Evolutionary conservation across 2,329 filamentous ascomycete genomes (phyloP).

Genomic region (Talaromyces sp.): DNA sequence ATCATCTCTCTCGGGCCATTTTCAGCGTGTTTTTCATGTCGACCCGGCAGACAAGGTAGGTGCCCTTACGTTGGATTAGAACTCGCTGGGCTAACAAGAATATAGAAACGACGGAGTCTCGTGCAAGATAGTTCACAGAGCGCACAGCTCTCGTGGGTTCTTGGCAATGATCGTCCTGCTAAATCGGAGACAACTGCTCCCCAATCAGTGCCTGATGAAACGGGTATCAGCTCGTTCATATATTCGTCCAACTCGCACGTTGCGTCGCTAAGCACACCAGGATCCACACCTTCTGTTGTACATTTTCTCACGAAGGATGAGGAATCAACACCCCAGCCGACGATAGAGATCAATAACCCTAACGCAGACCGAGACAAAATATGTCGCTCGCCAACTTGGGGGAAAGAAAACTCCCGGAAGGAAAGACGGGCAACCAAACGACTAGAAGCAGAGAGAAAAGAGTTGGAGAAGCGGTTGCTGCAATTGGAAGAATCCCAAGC

Average conservation of each 20-base stretch:
- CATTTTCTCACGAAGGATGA: constrained; percentile 9
- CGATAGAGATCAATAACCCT: constrained; percentile 5
- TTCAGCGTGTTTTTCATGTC: constrained; percentile 22
- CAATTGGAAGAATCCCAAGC: constrained; percentile 24
- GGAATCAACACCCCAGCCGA: constrained; percentile 7
- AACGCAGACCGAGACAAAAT: constrained; percentile 14
- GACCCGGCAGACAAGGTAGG: constrained; percentile 22
- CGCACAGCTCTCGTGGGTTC: background rate
- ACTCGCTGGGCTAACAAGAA: background rate
- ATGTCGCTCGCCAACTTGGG: constrained; percentile 22
- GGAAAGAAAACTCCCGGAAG: constrained; percentile 24
- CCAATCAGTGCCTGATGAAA: constrained; percentile 14
- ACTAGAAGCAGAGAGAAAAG: constrained; percentile 36
- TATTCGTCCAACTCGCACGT: constrained; percentile 20
- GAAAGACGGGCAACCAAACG: constrained; percentile 35
- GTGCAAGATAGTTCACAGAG: background rate
- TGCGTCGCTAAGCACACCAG: constrained; percentile 18
- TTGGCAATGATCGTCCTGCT: background rate
- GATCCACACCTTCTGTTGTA: constrained; percentile 18
- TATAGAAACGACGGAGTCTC: background rate
- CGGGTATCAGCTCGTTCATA: constrained; percentile 16
- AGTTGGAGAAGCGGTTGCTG: constrained; percentile 31
- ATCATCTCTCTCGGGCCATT: constrained; percentile 26
- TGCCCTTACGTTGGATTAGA: background rate
- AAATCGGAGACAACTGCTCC: constrained; percentile 5